These are phyloP conservation scores for Aspergillus fischeri DNA, from an alignment of 2,329 filamentous ascomycete species.

Conservation along the genomic window DNA sequence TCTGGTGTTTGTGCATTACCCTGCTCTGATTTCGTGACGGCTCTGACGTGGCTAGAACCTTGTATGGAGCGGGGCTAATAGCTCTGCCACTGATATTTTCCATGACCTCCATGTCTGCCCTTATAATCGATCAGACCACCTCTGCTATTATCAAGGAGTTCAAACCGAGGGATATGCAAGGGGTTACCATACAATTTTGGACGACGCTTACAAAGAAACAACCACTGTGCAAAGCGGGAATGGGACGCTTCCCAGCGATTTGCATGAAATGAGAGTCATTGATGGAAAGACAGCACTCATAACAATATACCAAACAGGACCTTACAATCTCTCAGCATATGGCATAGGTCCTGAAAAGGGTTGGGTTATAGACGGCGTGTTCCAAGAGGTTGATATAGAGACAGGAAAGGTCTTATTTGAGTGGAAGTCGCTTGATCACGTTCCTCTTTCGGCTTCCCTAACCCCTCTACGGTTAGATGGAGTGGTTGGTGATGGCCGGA, in stretches of 20 bases:
- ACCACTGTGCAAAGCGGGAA: slow-evolving; percentile 23
- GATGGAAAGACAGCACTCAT: background rate
- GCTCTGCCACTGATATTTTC: slow-evolving; percentile 30
- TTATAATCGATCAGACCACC: slow-evolving; percentile 34
- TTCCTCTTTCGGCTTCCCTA: background rate
- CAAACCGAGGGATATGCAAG: slow-evolving; percentile 39
- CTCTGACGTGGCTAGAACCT: slow-evolving; percentile 22
- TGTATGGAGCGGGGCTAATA: slow-evolving; percentile 36
- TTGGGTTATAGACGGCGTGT: slow-evolving; percentile 16
- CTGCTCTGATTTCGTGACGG: background rate
- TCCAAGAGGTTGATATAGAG: slow-evolving; percentile 13
- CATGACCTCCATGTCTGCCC: slow-evolving; percentile 34
- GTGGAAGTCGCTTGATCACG: background rate
- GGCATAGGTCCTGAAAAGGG: background rate
- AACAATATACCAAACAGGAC: background rate
- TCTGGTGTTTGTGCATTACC: slow-evolving; percentile 18
- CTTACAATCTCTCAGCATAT: background rate
- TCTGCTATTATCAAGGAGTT: slow-evolving; percentile 39
- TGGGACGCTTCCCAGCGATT: background rate
- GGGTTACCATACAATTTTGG: slow-evolving; percentile 39
- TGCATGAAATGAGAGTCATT: slow-evolving; percentile 2
- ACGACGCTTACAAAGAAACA: slow-evolving; percentile 34
- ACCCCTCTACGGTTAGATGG: background rate
- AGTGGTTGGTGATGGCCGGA: slow-evolving; percentile 14
- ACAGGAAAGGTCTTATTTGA: background rate